These are phyloP conservation scores for Hypoxylon sp. DNA, from an alignment of 2,329 filamentous ascomycete species.

Conservation along the genomic window DNA sequence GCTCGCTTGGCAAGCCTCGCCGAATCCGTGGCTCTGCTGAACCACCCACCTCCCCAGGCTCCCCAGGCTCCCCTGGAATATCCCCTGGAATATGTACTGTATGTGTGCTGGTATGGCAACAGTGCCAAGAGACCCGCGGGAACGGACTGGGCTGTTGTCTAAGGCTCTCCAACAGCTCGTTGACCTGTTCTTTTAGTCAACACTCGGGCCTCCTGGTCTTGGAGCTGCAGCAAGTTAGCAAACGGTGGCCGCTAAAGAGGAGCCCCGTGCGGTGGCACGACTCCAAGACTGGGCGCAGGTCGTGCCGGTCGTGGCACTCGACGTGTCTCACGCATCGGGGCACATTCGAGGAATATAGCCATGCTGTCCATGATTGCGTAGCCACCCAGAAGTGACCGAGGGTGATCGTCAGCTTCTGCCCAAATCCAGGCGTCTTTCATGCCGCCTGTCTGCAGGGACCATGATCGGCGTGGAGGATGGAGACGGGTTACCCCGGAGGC, in stretches of 20 bases:
- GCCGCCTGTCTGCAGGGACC: slow-evolving; percentile 25
- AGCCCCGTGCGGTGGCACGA: slow-evolving; percentile 13
- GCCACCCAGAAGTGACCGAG: slow-evolving; percentile 5
- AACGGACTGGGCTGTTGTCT: slow-evolving; percentile 17
- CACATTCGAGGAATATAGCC: background rate
- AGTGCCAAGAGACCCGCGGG: slow-evolving; percentile 28
- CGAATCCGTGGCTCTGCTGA: slow-evolving; percentile 13
- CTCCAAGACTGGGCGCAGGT: background rate
- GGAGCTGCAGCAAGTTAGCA: slow-evolving; percentile 22
- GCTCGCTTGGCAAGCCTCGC: slow-evolving; percentile 4
- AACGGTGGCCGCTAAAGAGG: slow-evolving; percentile 11
- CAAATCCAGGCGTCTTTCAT: slow-evolving; percentile 15
- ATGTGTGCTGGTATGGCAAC: slow-evolving; percentile 21
- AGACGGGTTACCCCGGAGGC: background rate
- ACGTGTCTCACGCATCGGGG: slow-evolving; percentile 7
- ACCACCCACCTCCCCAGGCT: too few relatives aligned
- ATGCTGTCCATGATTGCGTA: background rate
- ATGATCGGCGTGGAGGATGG: background rate
- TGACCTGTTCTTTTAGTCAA: slow-evolving; percentile 11
- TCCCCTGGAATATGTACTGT: too few relatives aligned
- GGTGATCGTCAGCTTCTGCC: slow-evolving; percentile 20
- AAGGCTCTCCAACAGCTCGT: slow-evolving; percentile 6
- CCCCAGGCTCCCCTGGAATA: too few relatives aligned
- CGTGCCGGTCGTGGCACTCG: slow-evolving; percentile 17
- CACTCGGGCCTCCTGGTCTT: background rate